Percentiles rank a stretch among this genome's conserved stretches.
Evolutionary conservation across 805 yeast species (phyloP).

Genomic region (Danielia reshetovae): DNA sequence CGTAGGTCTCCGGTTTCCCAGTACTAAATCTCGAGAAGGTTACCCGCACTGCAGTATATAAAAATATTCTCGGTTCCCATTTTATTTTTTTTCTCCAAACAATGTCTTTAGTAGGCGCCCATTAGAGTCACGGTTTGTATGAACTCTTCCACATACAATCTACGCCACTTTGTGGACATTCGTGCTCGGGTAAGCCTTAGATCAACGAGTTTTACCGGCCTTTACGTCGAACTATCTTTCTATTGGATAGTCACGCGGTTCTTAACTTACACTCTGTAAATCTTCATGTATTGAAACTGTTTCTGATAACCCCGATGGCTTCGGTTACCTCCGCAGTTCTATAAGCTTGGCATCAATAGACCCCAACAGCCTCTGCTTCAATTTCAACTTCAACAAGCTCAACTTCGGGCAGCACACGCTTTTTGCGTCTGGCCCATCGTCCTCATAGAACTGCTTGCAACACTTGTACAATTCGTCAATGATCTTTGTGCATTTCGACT

Average conservation of each 20-base stretch:
- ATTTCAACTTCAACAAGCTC: constrained; percentile 54
- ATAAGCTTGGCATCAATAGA: constrained; percentile 54
- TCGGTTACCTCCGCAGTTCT: background rate
- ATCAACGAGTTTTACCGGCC: constrained; percentile 54
- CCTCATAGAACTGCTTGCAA: constrained; percentile 62
- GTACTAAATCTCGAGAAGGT: constrained; percentile 7
- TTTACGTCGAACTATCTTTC: constrained; percentile 50
- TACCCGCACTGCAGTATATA: constrained; percentile 20
- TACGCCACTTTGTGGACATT: constrained; percentile 43
- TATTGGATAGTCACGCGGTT: constrained; percentile 59
- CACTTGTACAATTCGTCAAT: constrained; percentile 75
- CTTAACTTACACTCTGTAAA: constrained; percentile 54
- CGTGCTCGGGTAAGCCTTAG: constrained; percentile 98
- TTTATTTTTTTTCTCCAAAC: constrained; percentile 29
- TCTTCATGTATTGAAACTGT: constrained; percentile 1
- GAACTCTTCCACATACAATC: constrained; percentile 47
- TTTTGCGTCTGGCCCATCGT: constrained; percentile 53
- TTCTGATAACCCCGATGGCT: constrained; percentile 3
- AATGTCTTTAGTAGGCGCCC: constrained; percentile 73
- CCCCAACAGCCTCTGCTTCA: constrained; percentile 59
- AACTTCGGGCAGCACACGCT: constrained; percentile 81
- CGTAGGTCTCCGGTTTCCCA: no score
- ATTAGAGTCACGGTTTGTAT: constrained; percentile 66
- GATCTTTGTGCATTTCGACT: constrained; percentile 63
- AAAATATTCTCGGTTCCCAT: constrained; percentile 1